Conservation (phyloP, 768 basidiomycete genomes). For the Lentinula lateritia region DNA sequence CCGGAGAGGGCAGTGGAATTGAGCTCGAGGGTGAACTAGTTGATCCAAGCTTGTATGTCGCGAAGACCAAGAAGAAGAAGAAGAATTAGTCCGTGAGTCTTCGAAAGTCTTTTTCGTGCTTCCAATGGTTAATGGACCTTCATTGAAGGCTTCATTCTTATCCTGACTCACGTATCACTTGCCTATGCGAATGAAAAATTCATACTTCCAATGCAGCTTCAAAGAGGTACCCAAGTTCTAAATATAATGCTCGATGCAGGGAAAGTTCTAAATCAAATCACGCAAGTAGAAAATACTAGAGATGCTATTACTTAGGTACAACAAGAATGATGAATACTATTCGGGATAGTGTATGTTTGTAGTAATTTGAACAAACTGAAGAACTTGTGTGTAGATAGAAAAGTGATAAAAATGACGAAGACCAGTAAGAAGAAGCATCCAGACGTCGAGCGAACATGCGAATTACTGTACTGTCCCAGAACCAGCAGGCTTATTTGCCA, state of each 20-base stretch:
- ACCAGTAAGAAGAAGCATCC: background rate
- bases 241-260: too few relatives aligned
- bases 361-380: background rate
- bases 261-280: background rate
- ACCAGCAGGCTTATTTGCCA: background rate
- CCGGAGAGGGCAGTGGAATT: background rate
- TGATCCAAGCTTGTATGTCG: slow-evolving; percentile 9
- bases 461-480: background rate
- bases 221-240: too few relatives aligned
- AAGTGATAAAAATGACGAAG: background rate
- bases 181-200: too few relatives aligned
- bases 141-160: background rate
- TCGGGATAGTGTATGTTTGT: background rate
- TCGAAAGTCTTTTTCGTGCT: background rate
- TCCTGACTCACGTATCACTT: too few relatives aligned
- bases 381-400: slow-evolving; percentile 1
- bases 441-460: too few relatives aligned
- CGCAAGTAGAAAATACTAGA: background rate
- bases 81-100: background rate
- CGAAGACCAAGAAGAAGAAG: slow-evolving; percentile 9
- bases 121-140: background rate
- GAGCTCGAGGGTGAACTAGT: slow-evolving; percentile 9
- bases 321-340: background rate
- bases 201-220: too few relatives aligned
- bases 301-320: background rate